phyloP scores from a whole-genome alignment of 179 eudicot genomes.

The Patellifolia procumbens region DNA sequence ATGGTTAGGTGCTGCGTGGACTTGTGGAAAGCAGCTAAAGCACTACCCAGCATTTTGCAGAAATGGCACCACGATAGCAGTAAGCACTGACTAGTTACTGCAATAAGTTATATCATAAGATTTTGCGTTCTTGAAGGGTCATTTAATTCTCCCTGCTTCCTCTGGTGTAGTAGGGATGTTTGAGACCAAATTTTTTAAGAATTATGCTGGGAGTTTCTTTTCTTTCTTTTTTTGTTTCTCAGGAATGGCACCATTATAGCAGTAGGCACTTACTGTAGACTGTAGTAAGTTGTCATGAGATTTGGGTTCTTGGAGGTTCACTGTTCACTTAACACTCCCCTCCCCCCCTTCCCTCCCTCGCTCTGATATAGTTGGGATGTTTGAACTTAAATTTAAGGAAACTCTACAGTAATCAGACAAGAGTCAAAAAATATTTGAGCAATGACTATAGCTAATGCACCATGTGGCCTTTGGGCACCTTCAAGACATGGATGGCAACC shows the following conservation, averaged over 20 bases:
- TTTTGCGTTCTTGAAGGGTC: neutral
- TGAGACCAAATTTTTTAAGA: too few relatives aligned
- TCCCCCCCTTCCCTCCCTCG: neutral
- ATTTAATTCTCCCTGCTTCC: neutral
- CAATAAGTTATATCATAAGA: neutral
- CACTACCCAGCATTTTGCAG: constrained; percentile 80
- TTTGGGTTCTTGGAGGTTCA: neutral
- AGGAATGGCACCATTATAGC: constrained; percentile 81
- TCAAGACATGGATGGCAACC: neutral
- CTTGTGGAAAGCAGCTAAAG: constrained; percentile 86
- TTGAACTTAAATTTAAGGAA: too few relatives aligned
- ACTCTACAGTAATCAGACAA: neutral
- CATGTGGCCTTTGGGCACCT: neutral
- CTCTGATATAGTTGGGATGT: neutral
- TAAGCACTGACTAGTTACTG: constrained; percentile 39
- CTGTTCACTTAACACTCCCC: neutral
- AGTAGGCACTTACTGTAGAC: constrained; percentile 45
- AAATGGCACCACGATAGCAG: constrained; percentile 77
- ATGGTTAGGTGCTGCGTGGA: constrained; percentile 90
- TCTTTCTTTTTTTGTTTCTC: too few relatives aligned
- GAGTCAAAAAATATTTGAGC: neutral
- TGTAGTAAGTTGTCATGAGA: neutral
- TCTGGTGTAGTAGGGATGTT: neutral
- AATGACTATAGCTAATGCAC: neutral
- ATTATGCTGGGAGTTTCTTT: too few relatives aligned